Percentiles rank a stretch among this genome's conserved stretches.
phyloP scores from a whole-genome alignment of 139 green algal species.

The Desmodesmus armatus region DNA sequence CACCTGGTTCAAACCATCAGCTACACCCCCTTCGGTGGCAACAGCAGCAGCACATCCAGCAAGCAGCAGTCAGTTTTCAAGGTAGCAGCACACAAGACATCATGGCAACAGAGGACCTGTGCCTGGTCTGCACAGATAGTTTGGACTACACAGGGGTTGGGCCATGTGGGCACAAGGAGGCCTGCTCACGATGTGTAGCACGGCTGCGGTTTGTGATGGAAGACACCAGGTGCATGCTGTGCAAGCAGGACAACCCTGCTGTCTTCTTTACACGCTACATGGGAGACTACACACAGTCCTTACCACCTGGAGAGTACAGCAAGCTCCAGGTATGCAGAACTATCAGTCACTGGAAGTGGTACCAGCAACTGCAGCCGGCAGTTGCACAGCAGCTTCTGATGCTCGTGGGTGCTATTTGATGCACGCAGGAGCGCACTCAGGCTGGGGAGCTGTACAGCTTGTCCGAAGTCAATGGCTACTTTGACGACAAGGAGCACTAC shows the following conservation, averaged over 20 bases:
- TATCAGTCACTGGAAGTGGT: background rate
- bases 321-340: constrained; percentile 65
- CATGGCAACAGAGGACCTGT: constrained; percentile 72
- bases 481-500: constrained; percentile 91
- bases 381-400: constrained; percentile 5
- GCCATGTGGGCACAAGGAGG: constrained; percentile 90
- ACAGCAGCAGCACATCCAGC: too few relatives aligned
- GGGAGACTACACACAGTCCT: constrained; percentile 78
- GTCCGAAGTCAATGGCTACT: constrained; percentile 81
- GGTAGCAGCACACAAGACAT: background rate
- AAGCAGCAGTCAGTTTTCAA: too few relatives aligned
- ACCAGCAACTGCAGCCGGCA: background rate
- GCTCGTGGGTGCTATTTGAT: background rate
- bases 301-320: constrained; percentile 68
- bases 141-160: constrained; percentile 86
- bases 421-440: constrained; percentile 9
- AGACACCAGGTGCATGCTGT: constrained; percentile 89
- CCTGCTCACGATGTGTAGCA: constrained; percentile 73
- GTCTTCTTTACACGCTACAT: constrained; percentile 85
- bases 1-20: too few relatives aligned
- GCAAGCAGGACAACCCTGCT: constrained; percentile 66
- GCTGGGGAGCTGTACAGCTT: constrained; percentile 60
- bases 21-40: too few relatives aligned
- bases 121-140: constrained; percentile 90
- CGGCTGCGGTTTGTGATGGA: constrained; percentile 89